A percentile compares a stretch with the other conserved stretches of the same genome.
phyloP scores from a whole-genome alignment of 345 rosid species.

The Melaleuca quinquenervia region DNA sequence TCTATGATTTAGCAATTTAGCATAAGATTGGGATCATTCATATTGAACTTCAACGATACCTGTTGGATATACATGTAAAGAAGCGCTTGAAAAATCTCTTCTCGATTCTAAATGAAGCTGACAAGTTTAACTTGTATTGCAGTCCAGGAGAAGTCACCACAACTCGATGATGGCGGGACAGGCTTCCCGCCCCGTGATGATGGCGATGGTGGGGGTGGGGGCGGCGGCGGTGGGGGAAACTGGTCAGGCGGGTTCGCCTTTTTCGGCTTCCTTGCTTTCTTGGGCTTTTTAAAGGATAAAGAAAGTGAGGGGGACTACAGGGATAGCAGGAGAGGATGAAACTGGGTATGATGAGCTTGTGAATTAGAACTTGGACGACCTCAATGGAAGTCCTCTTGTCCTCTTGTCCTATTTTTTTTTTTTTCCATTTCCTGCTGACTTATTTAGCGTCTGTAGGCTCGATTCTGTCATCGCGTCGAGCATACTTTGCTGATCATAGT shows the following conservation, averaged over 20 bases:
- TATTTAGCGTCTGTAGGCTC: not conserved
- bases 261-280: conserved; percentile 77
- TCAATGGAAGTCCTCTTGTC: not conserved
- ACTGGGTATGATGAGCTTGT: not conserved
- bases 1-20: not conserved
- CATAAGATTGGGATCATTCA: not conserved
- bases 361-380: not conserved
- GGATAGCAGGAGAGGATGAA: conserved; percentile 43
- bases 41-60: not conserved
- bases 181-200: conserved; percentile 73
- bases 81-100: not conserved
- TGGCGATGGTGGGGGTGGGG: conserved; percentile 80
- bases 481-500: not conserved
- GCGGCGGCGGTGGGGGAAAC: conserved; percentile 89
- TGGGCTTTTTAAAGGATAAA: conserved; percentile 74
- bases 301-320: conserved; percentile 56
- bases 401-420: too few species aligned
- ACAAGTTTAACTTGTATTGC: conserved; percentile 1
- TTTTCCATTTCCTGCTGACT: not conserved
- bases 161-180: conserved; percentile 72
- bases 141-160: conserved; percentile 69
- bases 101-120: not conserved
- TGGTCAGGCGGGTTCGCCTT: conserved; percentile 90
- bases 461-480: not conserved
- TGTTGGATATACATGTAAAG: not conserved